Percentiles rank a stretch among this genome's conserved stretches.
phyloP scores from a whole-genome alignment of 306 rosid species.

The Trichosanthes cucumerina region DNA sequence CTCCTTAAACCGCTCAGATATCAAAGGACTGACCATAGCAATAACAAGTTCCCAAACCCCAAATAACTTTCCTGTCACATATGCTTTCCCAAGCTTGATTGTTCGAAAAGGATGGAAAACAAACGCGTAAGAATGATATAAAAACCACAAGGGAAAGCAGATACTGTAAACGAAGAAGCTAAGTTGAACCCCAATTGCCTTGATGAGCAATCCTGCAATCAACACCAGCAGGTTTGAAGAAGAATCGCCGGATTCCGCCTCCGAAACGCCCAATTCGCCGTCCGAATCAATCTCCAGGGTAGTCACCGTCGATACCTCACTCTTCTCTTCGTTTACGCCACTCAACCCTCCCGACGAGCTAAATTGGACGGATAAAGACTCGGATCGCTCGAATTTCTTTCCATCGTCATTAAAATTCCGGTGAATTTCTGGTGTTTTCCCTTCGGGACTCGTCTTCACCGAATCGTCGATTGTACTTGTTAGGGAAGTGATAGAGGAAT shows the following conservation, averaged over 20 bases:
- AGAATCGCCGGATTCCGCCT: constrained; percentile 18
- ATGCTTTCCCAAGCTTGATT: constrained; percentile 24
- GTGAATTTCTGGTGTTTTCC: constrained; percentile 1
- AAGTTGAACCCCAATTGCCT: constrained; percentile 44
- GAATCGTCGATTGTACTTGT: constrained; percentile 7
- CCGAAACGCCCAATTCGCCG: constrained; percentile 31
- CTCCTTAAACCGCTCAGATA: constrained; percentile 31
- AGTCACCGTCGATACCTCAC: constrained; percentile 40
- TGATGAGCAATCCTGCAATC: constrained; percentile 38
- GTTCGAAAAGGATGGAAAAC: constrained; percentile 47
- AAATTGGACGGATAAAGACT: constrained; percentile 11
- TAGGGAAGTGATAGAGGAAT: constrained; percentile 16
- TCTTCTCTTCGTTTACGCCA: constrained; percentile 17
- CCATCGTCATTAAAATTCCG: constrained; percentile 20
- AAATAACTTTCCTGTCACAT: constrained; percentile 12
- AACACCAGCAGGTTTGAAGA: constrained; percentile 30
- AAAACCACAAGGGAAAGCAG: constrained; percentile 36
- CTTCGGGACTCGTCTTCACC: constrained; percentile 14
- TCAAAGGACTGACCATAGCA: constrained; percentile 19
- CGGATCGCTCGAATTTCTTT: constrained; percentile 12
- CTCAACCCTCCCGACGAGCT: constrained; percentile 14
- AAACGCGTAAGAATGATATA: constrained; percentile 28
- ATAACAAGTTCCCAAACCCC: constrained; percentile 12
- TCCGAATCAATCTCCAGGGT: constrained; percentile 15
- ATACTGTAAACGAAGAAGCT: constrained; percentile 31